Evolutionary conservation across 2,329 filamentous ascomycete genomes (phyloP).

Genomic region (Aquanectria penicillioides): DNA sequence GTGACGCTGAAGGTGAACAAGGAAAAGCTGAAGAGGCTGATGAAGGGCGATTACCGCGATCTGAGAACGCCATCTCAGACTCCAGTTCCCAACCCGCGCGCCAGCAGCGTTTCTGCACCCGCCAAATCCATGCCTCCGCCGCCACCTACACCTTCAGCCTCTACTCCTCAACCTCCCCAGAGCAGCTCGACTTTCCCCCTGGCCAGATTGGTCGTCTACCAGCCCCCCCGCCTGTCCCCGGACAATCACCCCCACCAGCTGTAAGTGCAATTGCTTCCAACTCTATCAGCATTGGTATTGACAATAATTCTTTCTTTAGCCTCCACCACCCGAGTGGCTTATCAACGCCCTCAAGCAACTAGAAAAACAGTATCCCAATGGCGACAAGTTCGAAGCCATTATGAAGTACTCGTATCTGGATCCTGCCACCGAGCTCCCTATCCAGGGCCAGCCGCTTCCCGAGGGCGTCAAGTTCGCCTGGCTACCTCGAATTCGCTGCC

Average conservation of each 20-base stretch:
- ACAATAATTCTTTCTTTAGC: constrained; percentile 62
- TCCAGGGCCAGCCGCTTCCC: constrained; percentile 66
- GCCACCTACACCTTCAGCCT: constrained; percentile 50
- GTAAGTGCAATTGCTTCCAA: constrained; percentile 60
- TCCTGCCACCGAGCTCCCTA: constrained; percentile 72
- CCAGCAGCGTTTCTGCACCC: constrained; percentile 44
- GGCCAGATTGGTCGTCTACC: constrained; percentile 74
- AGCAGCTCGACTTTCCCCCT: constrained; percentile 53
- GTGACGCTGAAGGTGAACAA: constrained; percentile 80
- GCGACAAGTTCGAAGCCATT: constrained; percentile 83
- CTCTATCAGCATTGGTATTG: constrained; percentile 11
- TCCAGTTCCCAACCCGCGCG: constrained; percentile 45
- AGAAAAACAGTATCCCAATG: constrained; percentile 74
- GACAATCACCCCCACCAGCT: constrained; percentile 64
- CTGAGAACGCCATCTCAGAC: constrained; percentile 48
- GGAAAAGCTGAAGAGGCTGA: constrained; percentile 75
- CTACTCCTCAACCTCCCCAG: constrained; percentile 50
- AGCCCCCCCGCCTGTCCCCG: constrained; percentile 69
- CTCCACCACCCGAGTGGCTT: constrained; percentile 89
- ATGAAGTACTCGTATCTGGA: constrained; percentile 93
- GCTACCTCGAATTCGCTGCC: constrained; percentile 88
- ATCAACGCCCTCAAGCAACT: constrained; percentile 76
- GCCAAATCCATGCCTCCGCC: constrained; percentile 49
- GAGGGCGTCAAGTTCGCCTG: constrained; percentile 81
- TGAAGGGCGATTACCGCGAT: constrained; percentile 63